These are phyloP conservation scores for Aegilops tauschii DNA, from an alignment of 176 grass and related monocot genomes.

Conservation along the genomic window DNA sequence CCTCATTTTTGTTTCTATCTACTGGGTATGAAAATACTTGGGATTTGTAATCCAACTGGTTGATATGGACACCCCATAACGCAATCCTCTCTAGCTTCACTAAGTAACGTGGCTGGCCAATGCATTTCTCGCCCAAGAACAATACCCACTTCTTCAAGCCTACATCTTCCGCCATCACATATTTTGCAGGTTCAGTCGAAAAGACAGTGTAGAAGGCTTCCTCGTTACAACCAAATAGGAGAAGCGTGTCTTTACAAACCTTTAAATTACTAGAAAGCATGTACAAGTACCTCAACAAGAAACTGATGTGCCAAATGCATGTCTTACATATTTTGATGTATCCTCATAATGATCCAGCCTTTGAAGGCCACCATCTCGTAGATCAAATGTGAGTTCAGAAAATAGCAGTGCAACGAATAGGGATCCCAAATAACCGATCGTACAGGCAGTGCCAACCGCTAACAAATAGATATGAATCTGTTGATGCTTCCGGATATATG, in stretches of 20 bases:
- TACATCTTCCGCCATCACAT: background rate
- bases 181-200: background rate
- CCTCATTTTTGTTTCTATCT: too few relatives aligned
- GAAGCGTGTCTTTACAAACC: too few relatives aligned
- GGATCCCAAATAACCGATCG: background rate
- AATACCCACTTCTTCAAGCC: background rate
- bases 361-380: background rate
- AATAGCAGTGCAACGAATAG: background rate
- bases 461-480: too few relatives aligned
- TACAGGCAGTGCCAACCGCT: too few relatives aligned
- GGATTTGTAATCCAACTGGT: too few relatives aligned
- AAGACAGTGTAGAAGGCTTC: background rate
- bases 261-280: too few relatives aligned
- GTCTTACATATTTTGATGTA: background rate
- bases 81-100: too few relatives aligned
- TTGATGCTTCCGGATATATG: too few relatives aligned
- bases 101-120: too few relatives aligned
- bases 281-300: background rate
- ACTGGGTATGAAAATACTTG: too few relatives aligned
- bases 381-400: background rate
- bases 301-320: background rate
- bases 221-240: too few relatives aligned
- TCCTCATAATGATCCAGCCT: background rate
- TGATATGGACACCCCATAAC: too few relatives aligned
- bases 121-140: background rate